Conservation (phyloP, 345 rosid genomes). For the Linum lewisii region DNA sequence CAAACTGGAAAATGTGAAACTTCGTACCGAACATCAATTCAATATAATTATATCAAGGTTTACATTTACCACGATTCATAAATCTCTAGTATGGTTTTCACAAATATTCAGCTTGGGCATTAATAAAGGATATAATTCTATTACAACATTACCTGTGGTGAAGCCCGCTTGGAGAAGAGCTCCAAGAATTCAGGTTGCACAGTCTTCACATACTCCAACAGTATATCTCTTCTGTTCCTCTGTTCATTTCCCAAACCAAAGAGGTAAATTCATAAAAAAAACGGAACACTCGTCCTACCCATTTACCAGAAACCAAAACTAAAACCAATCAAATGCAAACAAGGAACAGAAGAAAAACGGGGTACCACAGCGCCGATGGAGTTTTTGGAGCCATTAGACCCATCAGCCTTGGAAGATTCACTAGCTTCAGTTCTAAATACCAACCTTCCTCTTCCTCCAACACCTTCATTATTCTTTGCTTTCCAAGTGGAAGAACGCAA, state of each 20-base stretch:
- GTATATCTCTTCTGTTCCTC: constrained; percentile 70
- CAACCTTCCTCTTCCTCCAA: constrained; percentile 19
- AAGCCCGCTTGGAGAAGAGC: constrained; percentile 79
- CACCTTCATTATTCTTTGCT: constrained; percentile 7
- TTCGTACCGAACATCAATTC: no score
- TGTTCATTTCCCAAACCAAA: constrained; percentile 14
- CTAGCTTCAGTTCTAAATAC: constrained; percentile 41
- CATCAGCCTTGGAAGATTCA: constrained; percentile 44
- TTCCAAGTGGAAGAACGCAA: constrained; percentile 22
- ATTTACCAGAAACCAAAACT: background rate
- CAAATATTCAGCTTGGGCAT: no score
- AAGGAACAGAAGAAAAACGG: background rate
- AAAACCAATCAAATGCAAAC: background rate
- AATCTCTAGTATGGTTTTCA: no score
- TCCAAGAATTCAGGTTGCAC: constrained; percentile 98
- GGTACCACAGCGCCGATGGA: constrained; percentile 64
- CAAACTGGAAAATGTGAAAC: background rate
- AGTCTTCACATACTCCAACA: constrained; percentile 84
- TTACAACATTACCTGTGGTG: constrained; percentile 80
- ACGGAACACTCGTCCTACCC: background rate
- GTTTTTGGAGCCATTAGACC: constrained; percentile 47
- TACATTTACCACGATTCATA: no score
- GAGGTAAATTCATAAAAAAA: background rate
- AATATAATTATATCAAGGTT: no score
- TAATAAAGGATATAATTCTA: no score